Percentiles rank a stretch among this genome's conserved stretches.
phyloP scores from a whole-genome alignment of 2,329 filamentous ascomycete genomes.

The Ilyonectria robusta region DNA sequence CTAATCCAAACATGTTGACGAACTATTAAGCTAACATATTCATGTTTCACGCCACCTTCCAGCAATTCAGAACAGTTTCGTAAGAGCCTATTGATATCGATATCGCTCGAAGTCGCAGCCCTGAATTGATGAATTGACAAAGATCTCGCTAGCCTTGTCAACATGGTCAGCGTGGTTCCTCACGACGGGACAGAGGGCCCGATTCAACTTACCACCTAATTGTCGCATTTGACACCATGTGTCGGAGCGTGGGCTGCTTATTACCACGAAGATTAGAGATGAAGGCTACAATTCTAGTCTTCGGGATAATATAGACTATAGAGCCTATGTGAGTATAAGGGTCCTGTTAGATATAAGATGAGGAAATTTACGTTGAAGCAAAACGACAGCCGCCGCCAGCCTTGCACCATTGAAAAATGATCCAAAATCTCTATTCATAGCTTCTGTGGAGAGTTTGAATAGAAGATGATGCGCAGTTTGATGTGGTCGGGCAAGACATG shows the following conservation, averaged over 20 bases:
- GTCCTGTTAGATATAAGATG: background rate
- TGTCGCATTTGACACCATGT: slow-evolving; percentile 9
- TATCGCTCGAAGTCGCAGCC: background rate
- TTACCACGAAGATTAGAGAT: background rate
- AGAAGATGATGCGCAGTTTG: no score
- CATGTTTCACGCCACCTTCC: background rate
- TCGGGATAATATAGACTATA: slow-evolving; percentile 12
- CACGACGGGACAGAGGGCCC: background rate
- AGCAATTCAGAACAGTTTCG: background rate
- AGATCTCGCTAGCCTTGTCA: background rate
- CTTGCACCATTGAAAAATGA: background rate
- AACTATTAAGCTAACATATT: background rate
- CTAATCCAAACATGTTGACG: background rate
- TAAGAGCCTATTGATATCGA: background rate
- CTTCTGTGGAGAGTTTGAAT: background rate
- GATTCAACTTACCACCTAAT: slow-evolving; percentile 5
- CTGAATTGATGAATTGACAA: slow-evolving; percentile 16
- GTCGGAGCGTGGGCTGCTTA: background rate
- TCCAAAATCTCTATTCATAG: background rate
- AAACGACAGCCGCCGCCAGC: background rate
- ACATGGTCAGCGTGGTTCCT: background rate
- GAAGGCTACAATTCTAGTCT: background rate
- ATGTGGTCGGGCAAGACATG: no score
- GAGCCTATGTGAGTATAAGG: background rate
- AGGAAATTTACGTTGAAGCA: background rate